Percentiles rank a stretch among this genome's conserved stretches.
phyloP scores from a whole-genome alignment of 768 basidiomycete species.

The Polyporus arcularius region DNA sequence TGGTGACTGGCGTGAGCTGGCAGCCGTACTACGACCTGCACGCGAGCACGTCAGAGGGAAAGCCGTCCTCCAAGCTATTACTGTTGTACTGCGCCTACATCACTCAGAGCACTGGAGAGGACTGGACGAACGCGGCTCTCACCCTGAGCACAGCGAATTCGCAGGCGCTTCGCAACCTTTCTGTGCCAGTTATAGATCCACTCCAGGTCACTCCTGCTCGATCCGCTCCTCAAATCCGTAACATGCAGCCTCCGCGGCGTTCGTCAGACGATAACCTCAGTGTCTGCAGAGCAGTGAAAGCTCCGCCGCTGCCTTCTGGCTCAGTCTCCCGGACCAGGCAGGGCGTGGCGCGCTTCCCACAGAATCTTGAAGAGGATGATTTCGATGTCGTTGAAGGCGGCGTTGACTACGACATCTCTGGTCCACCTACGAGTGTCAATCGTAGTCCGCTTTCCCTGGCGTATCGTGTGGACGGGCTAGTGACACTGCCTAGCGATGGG shows the following conservation, averaged over 20 bases:
- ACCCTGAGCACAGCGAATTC: slow-evolving; percentile 52
- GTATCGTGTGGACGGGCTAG: slow-evolving; percentile 50
- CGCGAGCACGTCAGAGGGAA: slow-evolving; percentile 37
- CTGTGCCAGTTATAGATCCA: neutral
- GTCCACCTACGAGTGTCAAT: neutral
- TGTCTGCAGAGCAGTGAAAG: too few species aligned
- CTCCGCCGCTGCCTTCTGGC: too few species aligned
- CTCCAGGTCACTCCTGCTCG: neutral
- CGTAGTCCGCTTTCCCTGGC: slow-evolving; percentile 56
- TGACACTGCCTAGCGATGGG: slow-evolving; percentile 56
- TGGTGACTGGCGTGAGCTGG: slow-evolving; percentile 55
- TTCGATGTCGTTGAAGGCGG: too few species aligned
- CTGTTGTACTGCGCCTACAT: slow-evolving; percentile 55
- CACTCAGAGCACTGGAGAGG: slow-evolving; percentile 58
- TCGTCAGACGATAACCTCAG: neutral
- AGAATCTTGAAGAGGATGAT: too few species aligned
- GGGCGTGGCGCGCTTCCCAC: too few species aligned
- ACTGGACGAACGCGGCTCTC: slow-evolving; percentile 53
- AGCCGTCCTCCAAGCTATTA: neutral
- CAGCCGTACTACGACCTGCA: slow-evolving; percentile 59
- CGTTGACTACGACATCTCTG: too few species aligned
- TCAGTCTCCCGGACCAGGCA: too few species aligned
- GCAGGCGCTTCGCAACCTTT: slow-evolving; percentile 35
- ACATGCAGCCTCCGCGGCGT: neutral
- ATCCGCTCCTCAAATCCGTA: neutral